These are phyloP conservation scores for Histomonas meleagridis DNA, from an alignment of 208 protist genomes.

Conservation along the genomic window DNA sequence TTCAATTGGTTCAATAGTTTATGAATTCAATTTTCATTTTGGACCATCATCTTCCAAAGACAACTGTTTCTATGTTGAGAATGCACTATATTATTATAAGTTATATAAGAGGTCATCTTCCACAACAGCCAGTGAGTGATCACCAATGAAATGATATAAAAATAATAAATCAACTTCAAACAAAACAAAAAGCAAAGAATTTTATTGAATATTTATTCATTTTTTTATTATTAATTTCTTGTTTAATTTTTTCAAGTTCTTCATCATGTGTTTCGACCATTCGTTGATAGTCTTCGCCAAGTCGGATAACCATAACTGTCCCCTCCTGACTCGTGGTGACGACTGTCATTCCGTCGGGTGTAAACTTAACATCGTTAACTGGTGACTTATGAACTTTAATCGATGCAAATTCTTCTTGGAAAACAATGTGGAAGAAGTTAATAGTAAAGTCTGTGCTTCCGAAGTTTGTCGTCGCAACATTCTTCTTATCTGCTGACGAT, in stretches of 20 bases:
- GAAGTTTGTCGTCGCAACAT: neutral
- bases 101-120: no score
- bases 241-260: neutral
- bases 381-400: neutral
- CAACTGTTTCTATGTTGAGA: no score
- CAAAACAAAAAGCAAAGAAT: no score
- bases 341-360: neutral
- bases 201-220: no score
- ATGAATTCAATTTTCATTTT: no score
- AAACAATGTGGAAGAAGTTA: slow-evolving; percentile 12
- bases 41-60: no score
- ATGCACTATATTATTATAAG: no score
- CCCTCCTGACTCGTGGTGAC: neutral
- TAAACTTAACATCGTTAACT: neutral
- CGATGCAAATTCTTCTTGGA: slow-evolving; percentile 29
- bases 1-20: no score
- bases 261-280: neutral
- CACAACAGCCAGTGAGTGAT: no score
- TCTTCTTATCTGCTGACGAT: neutral
- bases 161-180: no score
- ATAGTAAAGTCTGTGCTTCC: neutral
- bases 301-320: neutral
- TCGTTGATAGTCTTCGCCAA: neutral
- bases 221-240: no score
- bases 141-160: no score